Percentiles rank a stretch among this genome's conserved stretches.
phyloP scores from a whole-genome alignment of 352 stramenopile genomes.

The Pythium sukuiense region DNA sequence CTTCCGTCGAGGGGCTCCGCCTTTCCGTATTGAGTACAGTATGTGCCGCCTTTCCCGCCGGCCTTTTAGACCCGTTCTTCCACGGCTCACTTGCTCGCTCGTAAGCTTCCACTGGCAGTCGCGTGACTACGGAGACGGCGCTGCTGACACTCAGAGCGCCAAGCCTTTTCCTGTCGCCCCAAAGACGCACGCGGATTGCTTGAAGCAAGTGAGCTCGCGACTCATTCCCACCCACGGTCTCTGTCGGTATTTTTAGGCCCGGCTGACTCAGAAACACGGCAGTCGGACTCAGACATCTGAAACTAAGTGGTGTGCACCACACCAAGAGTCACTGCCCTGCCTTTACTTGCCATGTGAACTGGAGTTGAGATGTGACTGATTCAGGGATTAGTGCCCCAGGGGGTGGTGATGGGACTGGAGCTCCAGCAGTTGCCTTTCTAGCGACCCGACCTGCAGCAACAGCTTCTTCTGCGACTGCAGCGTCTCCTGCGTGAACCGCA shows the following conservation, averaged over 20 bases:
- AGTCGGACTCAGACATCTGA: background rate
- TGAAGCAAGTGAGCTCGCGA: slow-evolving; percentile 10
- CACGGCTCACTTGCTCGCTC: background rate
- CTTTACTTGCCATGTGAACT: background rate
- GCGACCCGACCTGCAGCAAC: slow-evolving; percentile 47
- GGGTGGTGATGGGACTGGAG: slow-evolving; percentile 12
- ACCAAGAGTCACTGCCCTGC: background rate
- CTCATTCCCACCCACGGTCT: background rate
- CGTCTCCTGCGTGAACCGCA: slow-evolving; percentile 57
- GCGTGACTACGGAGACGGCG: too few species aligned
- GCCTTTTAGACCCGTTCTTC: background rate
- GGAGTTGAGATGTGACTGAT: background rate
- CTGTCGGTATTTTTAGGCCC: background rate
- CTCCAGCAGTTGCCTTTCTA: slow-evolving; percentile 19
- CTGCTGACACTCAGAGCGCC: background rate
- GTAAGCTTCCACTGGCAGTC: too few species aligned
- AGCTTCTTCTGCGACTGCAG: slow-evolving; percentile 62
- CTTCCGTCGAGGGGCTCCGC: too few species aligned
- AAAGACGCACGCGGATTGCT: background rate
- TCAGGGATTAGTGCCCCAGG: slow-evolving; percentile 20
- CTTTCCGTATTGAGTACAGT: background rate
- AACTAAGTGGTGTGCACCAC: slow-evolving; percentile 1
- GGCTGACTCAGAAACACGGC: background rate
- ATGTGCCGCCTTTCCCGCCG: background rate
- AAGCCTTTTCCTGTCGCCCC: slow-evolving; percentile 8